These are phyloP conservation scores for Saturnispora bothae DNA, from an alignment of 805 yeast species.

Conservation along the genomic window DNA sequence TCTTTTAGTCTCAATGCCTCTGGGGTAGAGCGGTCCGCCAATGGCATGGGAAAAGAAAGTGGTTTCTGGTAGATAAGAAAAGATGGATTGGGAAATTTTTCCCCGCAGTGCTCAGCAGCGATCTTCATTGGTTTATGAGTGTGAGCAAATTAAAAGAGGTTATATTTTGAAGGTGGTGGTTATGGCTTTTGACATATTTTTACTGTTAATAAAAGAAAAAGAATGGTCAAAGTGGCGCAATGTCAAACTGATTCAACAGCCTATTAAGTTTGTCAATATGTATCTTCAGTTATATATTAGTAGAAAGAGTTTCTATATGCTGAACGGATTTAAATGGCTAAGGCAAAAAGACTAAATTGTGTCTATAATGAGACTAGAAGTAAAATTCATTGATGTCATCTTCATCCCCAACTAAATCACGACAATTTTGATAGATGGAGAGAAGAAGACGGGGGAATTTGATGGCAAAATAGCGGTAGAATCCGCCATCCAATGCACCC, in stretches of 20 bases:
- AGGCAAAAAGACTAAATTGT: too few relatives aligned
- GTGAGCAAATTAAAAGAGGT: too few relatives aligned
- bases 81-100: not conserved
- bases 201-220: too few relatives aligned
- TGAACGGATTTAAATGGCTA: not conserved
- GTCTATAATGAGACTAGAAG: too few relatives aligned
- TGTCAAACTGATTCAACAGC: too few relatives aligned
- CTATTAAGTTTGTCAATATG: too few relatives aligned
- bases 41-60: constrained; percentile 9
- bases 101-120: too few relatives aligned
- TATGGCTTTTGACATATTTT: too few relatives aligned
- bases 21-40: constrained; percentile 13
- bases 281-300: too few relatives aligned
- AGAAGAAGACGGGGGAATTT: constrained; percentile 74
- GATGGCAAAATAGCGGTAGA: constrained; percentile 60
- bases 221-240: too few relatives aligned
- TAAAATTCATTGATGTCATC: constrained; percentile 43
- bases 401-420: constrained; percentile 19
- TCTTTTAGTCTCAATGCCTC: constrained; percentile 34
- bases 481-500: constrained; percentile 78
- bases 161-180: too few relatives aligned
- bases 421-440: constrained; percentile 49
- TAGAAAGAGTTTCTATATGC: not conserved
- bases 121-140: too few relatives aligned
- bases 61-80: not conserved